phyloP scores from a whole-genome alignment of 768 basidiomycete species.

The Calocybe gangraenosa region DNA sequence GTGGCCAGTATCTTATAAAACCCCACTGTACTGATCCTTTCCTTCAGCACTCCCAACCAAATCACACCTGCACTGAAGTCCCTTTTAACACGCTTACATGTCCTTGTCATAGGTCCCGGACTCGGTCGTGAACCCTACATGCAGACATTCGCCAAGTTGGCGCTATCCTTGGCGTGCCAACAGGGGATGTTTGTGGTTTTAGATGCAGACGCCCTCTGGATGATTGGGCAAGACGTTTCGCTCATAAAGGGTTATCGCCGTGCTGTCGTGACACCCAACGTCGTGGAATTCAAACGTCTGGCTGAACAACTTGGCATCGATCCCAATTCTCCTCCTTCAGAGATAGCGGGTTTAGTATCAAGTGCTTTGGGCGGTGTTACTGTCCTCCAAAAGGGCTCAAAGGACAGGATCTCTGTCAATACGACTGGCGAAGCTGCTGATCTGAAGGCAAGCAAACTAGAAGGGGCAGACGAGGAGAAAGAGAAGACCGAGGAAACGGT shows the following conservation, averaged over 20 bases:
- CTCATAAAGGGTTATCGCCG: constrained; percentile 82
- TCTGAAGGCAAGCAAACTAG: constrained; percentile 38
- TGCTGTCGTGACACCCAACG: constrained; percentile 90
- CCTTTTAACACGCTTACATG: constrained; percentile 83
- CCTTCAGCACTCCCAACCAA: constrained; percentile 39
- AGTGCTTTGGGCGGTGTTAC: constrained; percentile 80
- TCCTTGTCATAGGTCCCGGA: constrained; percentile 90
- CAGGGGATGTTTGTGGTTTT: constrained; percentile 87
- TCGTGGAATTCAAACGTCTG: constrained; percentile 87
- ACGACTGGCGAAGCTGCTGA: constrained; percentile 53
- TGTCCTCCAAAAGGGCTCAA: constrained; percentile 81
- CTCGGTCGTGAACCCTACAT: constrained; percentile 90
- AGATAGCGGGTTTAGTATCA: constrained; percentile 72
- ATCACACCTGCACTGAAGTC: constrained; percentile 54
- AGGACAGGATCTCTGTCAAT: constrained; percentile 80
- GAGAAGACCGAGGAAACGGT: constrained; percentile 58
- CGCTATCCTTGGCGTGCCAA: constrained; percentile 66
- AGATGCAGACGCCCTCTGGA: constrained; percentile 89
- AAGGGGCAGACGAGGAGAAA: constrained; percentile 40
- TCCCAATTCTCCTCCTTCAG: constrained; percentile 41
- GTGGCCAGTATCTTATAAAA: constrained; percentile 18
- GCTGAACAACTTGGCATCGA: constrained; percentile 70
- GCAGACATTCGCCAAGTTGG: constrained; percentile 76
- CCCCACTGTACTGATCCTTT: neutral
- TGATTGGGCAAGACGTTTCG: constrained; percentile 70